A percentile compares a stretch with the other conserved stretches of the same genome.
phyloP scores from a whole-genome alignment of 192 early-diverging fungal species.

The Mortierella alpina region DNA sequence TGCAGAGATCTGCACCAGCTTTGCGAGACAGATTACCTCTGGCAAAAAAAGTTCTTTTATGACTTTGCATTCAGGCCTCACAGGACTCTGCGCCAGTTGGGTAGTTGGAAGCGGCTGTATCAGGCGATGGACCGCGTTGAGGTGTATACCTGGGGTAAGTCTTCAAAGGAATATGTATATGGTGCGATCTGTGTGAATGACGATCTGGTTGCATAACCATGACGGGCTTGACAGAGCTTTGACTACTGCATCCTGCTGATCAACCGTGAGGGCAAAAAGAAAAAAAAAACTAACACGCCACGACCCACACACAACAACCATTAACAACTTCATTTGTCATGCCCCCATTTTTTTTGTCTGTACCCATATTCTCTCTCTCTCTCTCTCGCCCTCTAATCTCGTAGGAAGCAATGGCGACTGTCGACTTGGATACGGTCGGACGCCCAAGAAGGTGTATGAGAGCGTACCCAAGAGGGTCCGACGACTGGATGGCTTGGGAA shows the following conservation, averaged over 20 bases:
- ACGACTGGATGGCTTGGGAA: constrained; percentile 35
- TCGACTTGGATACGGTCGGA: constrained; percentile 37
- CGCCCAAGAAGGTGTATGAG: constrained; percentile 36
- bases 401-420: constrained; percentile 36
- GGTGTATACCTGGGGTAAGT: constrained; percentile 49
- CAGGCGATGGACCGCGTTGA: constrained; percentile 48
- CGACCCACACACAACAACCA: neutral
- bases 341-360: constrained; percentile 9
- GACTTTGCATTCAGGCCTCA: constrained; percentile 25
- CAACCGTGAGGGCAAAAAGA: neutral
- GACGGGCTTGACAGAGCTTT: no score
- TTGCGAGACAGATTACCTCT: constrained; percentile 32
- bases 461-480: constrained; percentile 44
- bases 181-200: neutral
- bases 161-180: neutral
- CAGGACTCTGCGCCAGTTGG: constrained; percentile 10
- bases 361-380: neutral
- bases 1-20: constrained; percentile 10
- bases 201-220: neutral
- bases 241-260: no score
- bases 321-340: neutral
- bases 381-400: neutral
- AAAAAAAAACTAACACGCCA: neutral
- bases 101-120: constrained; percentile 36
- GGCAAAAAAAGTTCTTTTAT: constrained; percentile 38